Conservation (phyloP, 441 rosid genomes). For the Mallotus repandus region DNA sequence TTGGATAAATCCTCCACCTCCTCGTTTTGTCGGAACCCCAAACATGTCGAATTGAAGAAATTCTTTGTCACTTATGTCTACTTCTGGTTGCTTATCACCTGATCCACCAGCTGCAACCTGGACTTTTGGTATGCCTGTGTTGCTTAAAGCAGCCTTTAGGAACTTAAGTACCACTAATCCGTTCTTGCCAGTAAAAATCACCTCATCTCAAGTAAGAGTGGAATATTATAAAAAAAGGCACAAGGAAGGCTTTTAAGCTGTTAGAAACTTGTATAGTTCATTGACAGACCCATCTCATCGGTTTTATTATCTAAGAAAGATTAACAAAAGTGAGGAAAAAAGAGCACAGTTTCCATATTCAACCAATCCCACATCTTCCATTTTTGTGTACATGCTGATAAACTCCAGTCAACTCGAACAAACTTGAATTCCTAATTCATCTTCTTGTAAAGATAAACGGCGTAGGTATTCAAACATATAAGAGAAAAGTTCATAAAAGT, state of each 20-base stretch:
- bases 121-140: slow-evolving; percentile 78
- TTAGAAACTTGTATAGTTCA: neutral
- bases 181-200: neutral
- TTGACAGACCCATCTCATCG: neutral
- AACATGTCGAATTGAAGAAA: slow-evolving; percentile 80
- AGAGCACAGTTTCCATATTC: neutral
- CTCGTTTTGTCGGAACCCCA: too few relatives aligned
- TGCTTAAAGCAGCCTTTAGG: slow-evolving; percentile 82
- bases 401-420: neutral
- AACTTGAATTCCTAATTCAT: neutral
- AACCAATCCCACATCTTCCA: too few relatives aligned
- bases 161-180: slow-evolving; percentile 2
- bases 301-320: neutral
- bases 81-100: slow-evolving; percentile 72
- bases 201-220: neutral
- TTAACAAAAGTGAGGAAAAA: neutral
- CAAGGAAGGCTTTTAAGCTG: neutral
- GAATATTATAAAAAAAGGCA: neutral
- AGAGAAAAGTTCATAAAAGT: neutral
- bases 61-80: slow-evolving; percentile 89
- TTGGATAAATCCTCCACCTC: too few relatives aligned
- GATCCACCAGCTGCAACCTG: slow-evolving; percentile 63
- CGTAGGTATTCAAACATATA: neutral
- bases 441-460: too few relatives aligned
- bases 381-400: neutral